Base-by-base conservation (phyloP, 2,329 filamentous ascomycete species). In the Pseudogymnoascus sp. region DNA sequence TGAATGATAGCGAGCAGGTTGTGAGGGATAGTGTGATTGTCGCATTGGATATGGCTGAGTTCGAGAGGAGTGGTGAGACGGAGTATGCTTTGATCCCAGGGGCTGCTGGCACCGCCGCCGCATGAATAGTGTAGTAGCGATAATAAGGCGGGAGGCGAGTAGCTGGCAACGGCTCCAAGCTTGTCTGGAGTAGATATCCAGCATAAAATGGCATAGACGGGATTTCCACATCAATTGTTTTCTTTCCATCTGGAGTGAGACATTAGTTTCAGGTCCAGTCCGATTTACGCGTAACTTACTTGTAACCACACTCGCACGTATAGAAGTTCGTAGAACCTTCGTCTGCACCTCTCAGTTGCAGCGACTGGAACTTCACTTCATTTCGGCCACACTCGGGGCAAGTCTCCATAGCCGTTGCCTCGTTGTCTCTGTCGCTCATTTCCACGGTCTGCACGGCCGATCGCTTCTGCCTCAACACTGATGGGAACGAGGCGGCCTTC, bases 21-120 rank as follows among this genome's bases (percentile, higher is more conserved):
- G 94, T 99, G 41, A 85, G 92, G 63, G 94, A 99, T 72, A 97
- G 93, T 74, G 87, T 96, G 38, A 86, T 97, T 68, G 94, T 99
- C 61, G 94, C 94, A 47, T 80, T 99, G 67, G 94, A 99, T 74
- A 99, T 99, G 91, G 94, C 92, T 9, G 93, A 97, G 72, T 97
- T 91, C 71, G 94, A 99, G 80, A 91, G 89, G 79, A 89, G 86
- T 67, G 89, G 90, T 41, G 86, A 96, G 75, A 78, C 86, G 33
- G 92, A 99, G 73, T 99, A 99, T 79, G 94, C 94, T 54, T 82
- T 96, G 70, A 87, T 97, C 67, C 93, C 92, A 2, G 84, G 89
- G 68, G 75, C 75, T 58, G 72, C 67, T 67, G 57, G 64, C 14
- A 58, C 20, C 22, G 33, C 22, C 12, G 4, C 57, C 9, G 57